These are phyloP conservation scores for Leccinum truebloodii DNA, from an alignment of 768 basidiomycete species.

Conservation along the genomic window DNA sequence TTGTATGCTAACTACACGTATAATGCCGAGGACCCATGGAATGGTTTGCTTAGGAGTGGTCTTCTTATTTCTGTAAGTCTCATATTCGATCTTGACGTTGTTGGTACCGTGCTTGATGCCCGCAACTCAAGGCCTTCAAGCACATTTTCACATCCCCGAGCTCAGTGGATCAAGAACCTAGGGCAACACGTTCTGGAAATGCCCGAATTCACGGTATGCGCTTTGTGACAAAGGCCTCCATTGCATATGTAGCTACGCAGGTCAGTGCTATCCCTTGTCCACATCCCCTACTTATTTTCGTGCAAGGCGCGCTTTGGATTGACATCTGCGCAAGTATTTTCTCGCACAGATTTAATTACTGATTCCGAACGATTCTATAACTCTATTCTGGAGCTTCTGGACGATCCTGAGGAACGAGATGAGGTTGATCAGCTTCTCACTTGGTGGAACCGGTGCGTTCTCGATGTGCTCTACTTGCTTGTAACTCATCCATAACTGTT, in stretches of 20 bases:
- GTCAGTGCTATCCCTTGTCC: neutral
- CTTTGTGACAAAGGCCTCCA: neutral
- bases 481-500: neutral
- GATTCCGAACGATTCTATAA: constrained; percentile 5
- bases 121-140: neutral
- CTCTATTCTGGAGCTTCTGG: neutral
- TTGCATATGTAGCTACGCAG: neutral
- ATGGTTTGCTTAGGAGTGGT: neutral
- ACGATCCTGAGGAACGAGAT: neutral
- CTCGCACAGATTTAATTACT: neutral
- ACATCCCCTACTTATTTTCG: neutral
- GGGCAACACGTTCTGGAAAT: neutral
- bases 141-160: neutral
- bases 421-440: neutral
- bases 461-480: neutral
- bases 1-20: neutral
- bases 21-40: neutral
- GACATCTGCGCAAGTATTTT: constrained; percentile 4
- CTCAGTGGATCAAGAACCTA: neutral
- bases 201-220: neutral
- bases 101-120: neutral
- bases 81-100: neutral
- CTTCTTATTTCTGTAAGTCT: neutral
- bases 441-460: neutral
- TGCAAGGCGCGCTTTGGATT: constrained; percentile 2